Evolutionary conservation across 208 protist genomes (phyloP), one percentile per base, ranked within the genome.

Genomic region (Leishmania tarentolae): DNA sequence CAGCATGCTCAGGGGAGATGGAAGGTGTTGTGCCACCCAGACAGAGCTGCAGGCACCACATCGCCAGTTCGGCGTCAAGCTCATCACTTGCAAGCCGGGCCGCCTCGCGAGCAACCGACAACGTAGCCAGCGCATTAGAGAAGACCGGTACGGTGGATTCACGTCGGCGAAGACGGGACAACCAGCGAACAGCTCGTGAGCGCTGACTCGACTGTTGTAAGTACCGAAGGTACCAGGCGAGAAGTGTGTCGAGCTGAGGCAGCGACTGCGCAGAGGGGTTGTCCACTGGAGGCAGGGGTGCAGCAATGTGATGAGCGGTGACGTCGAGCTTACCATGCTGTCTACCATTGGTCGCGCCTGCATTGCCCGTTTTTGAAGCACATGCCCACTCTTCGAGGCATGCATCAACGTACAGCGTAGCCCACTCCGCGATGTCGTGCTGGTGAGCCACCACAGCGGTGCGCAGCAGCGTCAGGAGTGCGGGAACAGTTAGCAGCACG

Each of bases 11-110:
- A 46, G 91, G 88, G 50, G 87, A 63, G 53, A 78, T n/a, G 15
- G 81, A 71, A 74, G 92, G 85, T 44, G 76, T 61, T 1, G 76
- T 50, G 21, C 79, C 84, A 31, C 50, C 31, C 0, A 92, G 79
- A 76, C 85, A 86, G 13, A 83, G 65, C 78, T 90, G 82, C n/a
- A 92, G 75, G 66, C 86, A 92, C 82, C 86, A 87, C 76, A 82
- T 59, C 35, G 86, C 80, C 28, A 90, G 76, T 11, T 80, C 80
- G 13, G 61, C 69, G 59, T 86, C 70, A 35, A 84, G 53, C 17
- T 31, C 61, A 24, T 82, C 81, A 13, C 81, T 76, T 19, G 87
- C 87, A 35, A 88, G 69, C 8, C 86, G 86, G 47, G 83, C 86
- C 2, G 87, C 83, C 11, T 72, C 75, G 31, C 69, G 78, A 40